Conservation (phyloP, 2,329 filamentous ascomycete species). For the Ceratocystis diversiconidia region DNA sequence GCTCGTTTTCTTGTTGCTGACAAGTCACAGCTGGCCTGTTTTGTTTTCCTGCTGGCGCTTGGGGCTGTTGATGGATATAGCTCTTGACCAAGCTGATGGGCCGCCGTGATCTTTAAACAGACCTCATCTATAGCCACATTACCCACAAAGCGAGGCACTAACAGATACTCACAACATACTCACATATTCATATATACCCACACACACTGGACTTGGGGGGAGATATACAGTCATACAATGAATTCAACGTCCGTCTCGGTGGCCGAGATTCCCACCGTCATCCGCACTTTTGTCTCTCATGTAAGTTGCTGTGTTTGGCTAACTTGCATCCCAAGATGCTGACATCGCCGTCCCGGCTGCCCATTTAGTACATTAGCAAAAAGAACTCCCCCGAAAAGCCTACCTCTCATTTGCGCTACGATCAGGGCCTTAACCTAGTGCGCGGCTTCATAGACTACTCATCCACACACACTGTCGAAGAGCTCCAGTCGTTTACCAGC, state of each 20-base stretch:
- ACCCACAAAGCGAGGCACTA: neutral
- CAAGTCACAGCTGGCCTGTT: neutral
- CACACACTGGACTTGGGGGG: neutral
- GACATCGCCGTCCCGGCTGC: neutral
- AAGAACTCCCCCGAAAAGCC: constrained; percentile 54
- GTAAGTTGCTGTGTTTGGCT: constrained; percentile 34
- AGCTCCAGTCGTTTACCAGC: constrained; percentile 77
- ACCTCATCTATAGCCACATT: neutral
- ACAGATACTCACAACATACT: neutral
- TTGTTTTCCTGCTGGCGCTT: neutral
- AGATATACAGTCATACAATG: constrained; percentile 29
- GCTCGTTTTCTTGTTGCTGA: neutral
- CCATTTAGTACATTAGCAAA: constrained; percentile 55
- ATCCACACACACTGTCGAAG: constrained; percentile 81
- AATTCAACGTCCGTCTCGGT: constrained; percentile 63
- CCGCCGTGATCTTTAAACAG: neutral
- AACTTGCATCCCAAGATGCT: neutral
- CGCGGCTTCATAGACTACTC: constrained; percentile 74
- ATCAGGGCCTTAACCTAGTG: constrained; percentile 79
- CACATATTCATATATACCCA: neutral
- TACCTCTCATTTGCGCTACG: constrained; percentile 82
- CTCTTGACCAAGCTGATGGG: neutral
- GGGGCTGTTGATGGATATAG: neutral
- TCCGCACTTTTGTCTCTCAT: constrained; percentile 77
- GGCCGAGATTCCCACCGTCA: constrained; percentile 74